These are phyloP conservation scores for Aspergillus incahuasiensis DNA, from an alignment of 495 filamentous ascomycete species.

Conservation along the genomic window DNA sequence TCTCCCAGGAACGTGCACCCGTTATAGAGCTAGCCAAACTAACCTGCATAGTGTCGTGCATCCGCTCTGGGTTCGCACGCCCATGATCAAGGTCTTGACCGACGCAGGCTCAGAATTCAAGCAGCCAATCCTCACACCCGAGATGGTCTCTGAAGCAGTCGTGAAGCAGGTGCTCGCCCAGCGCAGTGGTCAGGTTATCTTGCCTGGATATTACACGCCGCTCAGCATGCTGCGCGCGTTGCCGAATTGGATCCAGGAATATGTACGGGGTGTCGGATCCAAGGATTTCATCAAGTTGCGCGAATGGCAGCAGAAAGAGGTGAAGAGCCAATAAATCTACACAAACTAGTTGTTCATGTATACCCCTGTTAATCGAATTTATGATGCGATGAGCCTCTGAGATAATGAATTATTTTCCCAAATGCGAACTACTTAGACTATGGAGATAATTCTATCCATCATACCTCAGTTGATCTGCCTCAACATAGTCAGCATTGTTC, in stretches of 20 bases:
- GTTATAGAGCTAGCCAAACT: background rate
- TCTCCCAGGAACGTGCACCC: background rate
- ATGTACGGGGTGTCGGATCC: conserved; percentile 26
- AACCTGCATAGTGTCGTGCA: conserved; percentile 32
- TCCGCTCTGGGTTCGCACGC: conserved; percentile 44
- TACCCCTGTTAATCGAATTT: background rate
- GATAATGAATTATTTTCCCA: no score
- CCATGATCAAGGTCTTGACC: conserved; percentile 39
- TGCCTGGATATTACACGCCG: conserved; percentile 22
- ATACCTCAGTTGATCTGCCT: no score
- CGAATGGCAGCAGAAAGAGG: conserved; percentile 2
- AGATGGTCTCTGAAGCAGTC: conserved; percentile 36
- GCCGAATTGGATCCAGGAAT: conserved; percentile 41
- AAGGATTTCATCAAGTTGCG: conserved; percentile 19
- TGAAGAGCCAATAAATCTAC: background rate
- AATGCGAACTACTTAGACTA: no score
- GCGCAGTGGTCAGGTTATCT: conserved; percentile 39
- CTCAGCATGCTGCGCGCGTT: conserved; percentile 33
- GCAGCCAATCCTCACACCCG: conserved; percentile 33
- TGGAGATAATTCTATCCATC: no score
- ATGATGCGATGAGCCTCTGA: background rate
- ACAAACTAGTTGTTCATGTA: background rate
- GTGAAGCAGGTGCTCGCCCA: conserved; percentile 40
- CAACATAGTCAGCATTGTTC: no score
- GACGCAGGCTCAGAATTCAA: conserved; percentile 34